Conservation (phyloP, 2,329 filamentous ascomycete species). For the Clonostachys rosea region DNA sequence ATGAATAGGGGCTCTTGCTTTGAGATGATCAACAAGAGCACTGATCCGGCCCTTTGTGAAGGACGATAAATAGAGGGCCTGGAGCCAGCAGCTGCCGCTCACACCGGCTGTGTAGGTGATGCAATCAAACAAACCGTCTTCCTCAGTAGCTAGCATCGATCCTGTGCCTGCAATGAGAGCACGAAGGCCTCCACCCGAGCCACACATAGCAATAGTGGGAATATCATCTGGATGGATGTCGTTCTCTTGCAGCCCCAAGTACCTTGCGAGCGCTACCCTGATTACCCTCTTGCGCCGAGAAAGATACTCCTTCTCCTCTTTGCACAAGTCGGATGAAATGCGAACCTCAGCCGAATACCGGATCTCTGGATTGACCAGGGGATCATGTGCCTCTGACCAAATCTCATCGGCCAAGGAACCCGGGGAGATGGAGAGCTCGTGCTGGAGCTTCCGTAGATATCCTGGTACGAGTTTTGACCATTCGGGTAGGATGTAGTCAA, state of each 20-base stretch:
- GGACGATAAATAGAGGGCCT: slow-evolving; percentile 74
- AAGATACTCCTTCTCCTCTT: slow-evolving; percentile 76
- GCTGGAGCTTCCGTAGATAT: slow-evolving; percentile 77
- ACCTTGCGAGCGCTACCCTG: slow-evolving; percentile 71
- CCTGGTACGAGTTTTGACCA: slow-evolving; percentile 77
- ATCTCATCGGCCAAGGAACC: slow-evolving; percentile 90
- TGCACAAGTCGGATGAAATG: slow-evolving; percentile 75
- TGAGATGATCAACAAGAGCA: slow-evolving; percentile 77
- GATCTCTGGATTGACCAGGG: slow-evolving; percentile 82
- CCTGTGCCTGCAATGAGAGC: slow-evolving; percentile 88
- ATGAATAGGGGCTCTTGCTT: slow-evolving; percentile 77
- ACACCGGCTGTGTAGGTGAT: slow-evolving; percentile 93
- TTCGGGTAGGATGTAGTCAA: slow-evolving; percentile 70
- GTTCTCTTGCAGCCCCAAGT: slow-evolving; percentile 71
- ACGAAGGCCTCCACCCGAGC: slow-evolving; percentile 85
- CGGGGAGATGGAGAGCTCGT: slow-evolving; percentile 80
- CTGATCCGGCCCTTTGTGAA: slow-evolving; percentile 65
- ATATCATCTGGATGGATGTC: slow-evolving; percentile 92
- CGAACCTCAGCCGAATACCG: slow-evolving; percentile 75
- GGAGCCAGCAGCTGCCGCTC: slow-evolving; percentile 94
- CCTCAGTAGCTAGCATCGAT: slow-evolving; percentile 77
- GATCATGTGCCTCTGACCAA: slow-evolving; percentile 86
- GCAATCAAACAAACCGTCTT: slow-evolving; percentile 89
- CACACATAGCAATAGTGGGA: slow-evolving; percentile 88
- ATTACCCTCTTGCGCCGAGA: slow-evolving; percentile 64